Base-by-base conservation (phyloP, 2,329 filamentous ascomycete species). In the Periconia digitata region DNA sequence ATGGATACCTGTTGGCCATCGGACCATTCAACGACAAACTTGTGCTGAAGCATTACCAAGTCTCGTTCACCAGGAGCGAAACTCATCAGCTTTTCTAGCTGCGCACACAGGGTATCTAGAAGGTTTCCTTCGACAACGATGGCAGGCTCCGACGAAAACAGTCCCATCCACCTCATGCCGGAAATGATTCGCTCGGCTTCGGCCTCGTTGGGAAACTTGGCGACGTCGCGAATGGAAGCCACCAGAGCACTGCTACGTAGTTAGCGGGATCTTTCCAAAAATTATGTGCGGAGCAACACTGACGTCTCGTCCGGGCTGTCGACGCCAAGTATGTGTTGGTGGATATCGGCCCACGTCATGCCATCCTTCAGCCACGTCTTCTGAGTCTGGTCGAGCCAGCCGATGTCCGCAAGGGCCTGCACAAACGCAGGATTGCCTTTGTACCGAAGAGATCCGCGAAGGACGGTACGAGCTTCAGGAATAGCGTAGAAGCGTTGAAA, bases 291-390 rank as follows among this genome's bases (percentile, higher is more conserved):
- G 27, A 20, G 18, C 16, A 22, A 35, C 18, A 27, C 16, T 17
- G 18, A 45, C 47, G 17, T 37, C 37, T 47, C 48, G 16, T 47
- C 48, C 18, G 39, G 18, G 17, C 32, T 22, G 1, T 24, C 35
- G 13, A 38, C 42, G 27, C 32, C 38, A 20, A 52, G 32, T 34
- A 32, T 37, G 10, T 36, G 37, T 21, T 49, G 36, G 20, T 49
- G 41, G 39, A 53, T 49, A 21, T 50, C 37, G 10, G 43, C 47
- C 43, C 42, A 49, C 5, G 47, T 49, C 49, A 46, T 46, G 24
- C 46, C 39, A 32, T 49, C 50, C 46, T 53, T 53, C 43, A 53
- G 35, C 50, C 50, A 52, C 23, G 22, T 35, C 22, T 51, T 47
- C 18, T 39, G 38, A 16, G 23, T 27, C 21, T 44, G 24, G 16